phyloP scores from a whole-genome alignment of 257 asterid species.

The Ballota nigra region DNA sequence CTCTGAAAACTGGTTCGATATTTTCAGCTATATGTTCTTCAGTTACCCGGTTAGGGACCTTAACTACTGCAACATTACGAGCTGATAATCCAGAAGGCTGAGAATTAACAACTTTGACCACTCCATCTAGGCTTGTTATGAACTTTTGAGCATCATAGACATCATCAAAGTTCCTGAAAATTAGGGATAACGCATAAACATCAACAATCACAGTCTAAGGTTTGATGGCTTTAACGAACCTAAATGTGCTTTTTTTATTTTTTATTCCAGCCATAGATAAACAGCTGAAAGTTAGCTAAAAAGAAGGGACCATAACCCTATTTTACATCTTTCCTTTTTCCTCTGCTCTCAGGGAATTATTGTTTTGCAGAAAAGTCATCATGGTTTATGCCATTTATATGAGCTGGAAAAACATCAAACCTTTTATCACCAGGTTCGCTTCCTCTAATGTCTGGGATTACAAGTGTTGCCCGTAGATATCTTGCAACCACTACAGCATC shows the following conservation, averaged over 20 bases:
- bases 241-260: not conserved
- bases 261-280: conserved; percentile 5
- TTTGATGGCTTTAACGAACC: not conserved
- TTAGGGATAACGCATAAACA: conserved; percentile 1
- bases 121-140: conserved; percentile 63
- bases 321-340: conserved; percentile 8
- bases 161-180: conserved; percentile 66
- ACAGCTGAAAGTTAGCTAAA: conserved; percentile 4
- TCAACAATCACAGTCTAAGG: conserved; percentile 9
- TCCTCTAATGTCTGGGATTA: conserved; percentile 93
- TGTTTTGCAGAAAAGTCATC: conserved; percentile 8
- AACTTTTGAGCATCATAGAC: conserved; percentile 66
- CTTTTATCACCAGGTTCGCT: conserved; percentile 77
- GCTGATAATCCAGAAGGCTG: conserved; percentile 56
- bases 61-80: conserved; percentile 69
- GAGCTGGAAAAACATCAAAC: conserved; percentile 43
- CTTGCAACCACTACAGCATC: conserved; percentile 96
- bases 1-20: conserved; percentile 63
- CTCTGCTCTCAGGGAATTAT: not conserved
- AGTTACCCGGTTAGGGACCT: conserved; percentile 81
- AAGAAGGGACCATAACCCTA: not conserved
- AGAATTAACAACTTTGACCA: conserved; percentile 67
- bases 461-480: conserved; percentile 83
- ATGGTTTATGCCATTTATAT: conserved; percentile 7
- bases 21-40: conserved; percentile 69